phyloP scores from a whole-genome alignment of 2,329 filamentous ascomycete genomes.

The Calonectria leucothoes region DNA sequence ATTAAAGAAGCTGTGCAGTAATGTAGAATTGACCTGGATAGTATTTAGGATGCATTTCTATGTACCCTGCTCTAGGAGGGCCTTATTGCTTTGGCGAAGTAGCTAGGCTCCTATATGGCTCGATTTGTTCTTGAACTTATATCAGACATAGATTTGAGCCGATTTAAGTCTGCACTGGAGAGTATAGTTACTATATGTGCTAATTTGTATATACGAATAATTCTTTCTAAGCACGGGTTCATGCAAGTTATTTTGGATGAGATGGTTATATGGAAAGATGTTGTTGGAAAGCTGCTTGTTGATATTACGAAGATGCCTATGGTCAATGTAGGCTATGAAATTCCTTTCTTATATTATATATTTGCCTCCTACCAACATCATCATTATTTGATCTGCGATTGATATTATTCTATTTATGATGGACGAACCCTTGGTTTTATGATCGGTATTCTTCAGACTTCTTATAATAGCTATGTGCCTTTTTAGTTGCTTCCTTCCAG shows the following conservation, averaged over 20 bases:
- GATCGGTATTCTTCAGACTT: background rate
- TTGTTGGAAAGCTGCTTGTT: background rate
- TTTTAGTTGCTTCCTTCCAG: background rate
- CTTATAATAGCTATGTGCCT: background rate
- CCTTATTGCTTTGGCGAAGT: background rate
- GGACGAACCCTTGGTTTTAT: background rate
- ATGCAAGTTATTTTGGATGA: background rate
- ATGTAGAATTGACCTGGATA: background rate
- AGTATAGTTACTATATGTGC: background rate
- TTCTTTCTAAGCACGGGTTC: background rate
- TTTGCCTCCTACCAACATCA: background rate
- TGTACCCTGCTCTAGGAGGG: constrained; percentile 6
- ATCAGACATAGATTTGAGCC: background rate
- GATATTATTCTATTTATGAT: constrained; percentile 2
- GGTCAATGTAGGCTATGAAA: background rate
- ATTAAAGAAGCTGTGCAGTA: background rate
- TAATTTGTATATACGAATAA: background rate
- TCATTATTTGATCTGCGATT: background rate
- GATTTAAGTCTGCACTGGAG: background rate
- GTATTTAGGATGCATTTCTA: background rate
- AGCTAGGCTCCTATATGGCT: constrained; percentile 1
- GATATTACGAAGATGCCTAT: background rate
- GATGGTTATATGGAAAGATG: background rate
- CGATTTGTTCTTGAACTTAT: background rate
- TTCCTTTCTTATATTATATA: constrained; percentile 3